A percentile compares a stretch with the other conserved stretches of the same genome.
Evolutionary conservation across 371 early-diverging fungal genomes (phyloP).

Genomic region (Rhizopus delemar): DNA sequence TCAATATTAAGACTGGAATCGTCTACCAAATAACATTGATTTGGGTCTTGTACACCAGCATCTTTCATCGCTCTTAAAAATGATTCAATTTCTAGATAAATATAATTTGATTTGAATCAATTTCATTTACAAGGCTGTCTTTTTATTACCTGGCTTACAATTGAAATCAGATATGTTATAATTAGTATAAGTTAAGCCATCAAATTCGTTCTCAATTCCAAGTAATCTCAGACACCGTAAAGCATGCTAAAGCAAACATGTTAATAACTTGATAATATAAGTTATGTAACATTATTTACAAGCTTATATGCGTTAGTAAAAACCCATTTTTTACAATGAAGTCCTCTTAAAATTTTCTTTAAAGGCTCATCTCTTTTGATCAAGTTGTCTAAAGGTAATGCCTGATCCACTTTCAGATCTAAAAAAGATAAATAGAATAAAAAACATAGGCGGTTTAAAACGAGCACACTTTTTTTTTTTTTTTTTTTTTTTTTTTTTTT

Average conservation of each 20-base stretch:
- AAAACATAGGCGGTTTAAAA: too few species aligned
- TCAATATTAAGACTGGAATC: constrained; percentile 71
- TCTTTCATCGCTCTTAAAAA: constrained; percentile 72
- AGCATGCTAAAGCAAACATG: constrained; percentile 61
- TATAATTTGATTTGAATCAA: not conserved
- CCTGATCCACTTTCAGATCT: constrained; percentile 72
- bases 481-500: too few species aligned
- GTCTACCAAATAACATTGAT: constrained; percentile 74
- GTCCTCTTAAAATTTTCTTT: constrained; percentile 60
- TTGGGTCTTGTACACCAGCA: constrained; percentile 61
- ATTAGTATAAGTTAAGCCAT: constrained; percentile 77
- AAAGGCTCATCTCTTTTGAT: constrained; percentile 66
- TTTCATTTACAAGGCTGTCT: too few species aligned
- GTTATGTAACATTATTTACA: constrained; percentile 34
- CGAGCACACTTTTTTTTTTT: too few species aligned
- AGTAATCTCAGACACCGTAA: constrained; percentile 64
- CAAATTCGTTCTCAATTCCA: constrained; percentile 75
- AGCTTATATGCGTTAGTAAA: constrained; percentile 80
- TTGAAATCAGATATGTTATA: constrained; percentile 69
- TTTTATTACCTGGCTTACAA: constrained; percentile 72
- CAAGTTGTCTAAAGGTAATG: constrained; percentile 69
- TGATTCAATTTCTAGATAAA: constrained; percentile 36
- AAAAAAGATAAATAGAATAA: not conserved
- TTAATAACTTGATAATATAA: not conserved
- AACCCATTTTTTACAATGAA: constrained; percentile 72